A percentile compares a stretch with the other conserved stretches of the same genome.
Evolutionary conservation across 2,329 filamentous ascomycete genomes (phyloP).

Genomic region (Hymenoscyphus occultus): DNA sequence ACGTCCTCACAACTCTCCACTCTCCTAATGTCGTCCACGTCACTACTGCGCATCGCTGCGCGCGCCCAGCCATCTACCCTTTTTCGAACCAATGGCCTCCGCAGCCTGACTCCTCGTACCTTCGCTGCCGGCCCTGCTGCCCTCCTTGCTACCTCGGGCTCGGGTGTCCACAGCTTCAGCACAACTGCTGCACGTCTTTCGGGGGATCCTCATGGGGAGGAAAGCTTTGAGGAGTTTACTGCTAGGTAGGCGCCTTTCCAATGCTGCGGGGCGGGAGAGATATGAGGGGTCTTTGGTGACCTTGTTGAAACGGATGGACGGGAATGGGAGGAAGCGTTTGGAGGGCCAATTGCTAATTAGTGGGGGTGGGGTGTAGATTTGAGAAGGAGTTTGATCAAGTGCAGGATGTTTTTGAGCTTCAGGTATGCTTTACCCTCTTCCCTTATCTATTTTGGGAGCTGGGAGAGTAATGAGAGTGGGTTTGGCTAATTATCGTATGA

Average conservation of each 20-base stretch:
- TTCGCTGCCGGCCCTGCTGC: conserved; percentile 52
- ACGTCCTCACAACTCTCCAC: conserved; percentile 21
- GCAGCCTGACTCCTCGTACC: conserved; percentile 54
- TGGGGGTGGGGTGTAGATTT: conserved; percentile 61
- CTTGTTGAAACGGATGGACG: too few species aligned
- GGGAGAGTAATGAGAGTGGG: conserved; percentile 14
- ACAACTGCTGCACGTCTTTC: conserved; percentile 50
- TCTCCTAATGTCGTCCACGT: conserved; percentile 61
- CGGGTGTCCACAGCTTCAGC: conserved; percentile 57
- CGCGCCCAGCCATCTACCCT: conserved; percentile 59
- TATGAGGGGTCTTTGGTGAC: not conserved
- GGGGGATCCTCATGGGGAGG: conserved; percentile 65
- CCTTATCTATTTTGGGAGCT: not conserved
- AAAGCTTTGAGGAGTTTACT: conserved; percentile 99
- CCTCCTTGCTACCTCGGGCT: conserved; percentile 49
- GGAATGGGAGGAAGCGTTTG: conserved; percentile 6
- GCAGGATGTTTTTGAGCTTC: conserved; percentile 99
- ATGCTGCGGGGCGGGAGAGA: conserved; percentile 16
- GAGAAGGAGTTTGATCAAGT: conserved; percentile 99
- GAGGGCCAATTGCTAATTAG: conserved; percentile 41
- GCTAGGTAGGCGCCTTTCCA: conserved; percentile 66
- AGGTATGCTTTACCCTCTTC: conserved; percentile 58
- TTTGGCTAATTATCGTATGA: conserved; percentile 31
- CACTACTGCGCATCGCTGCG: conserved; percentile 68
- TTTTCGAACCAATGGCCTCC: conserved; percentile 61